These are phyloP conservation scores for Pseudocercospora pini-densiflorae DNA, from an alignment of 2,329 filamentous ascomycete species.

Conservation along the genomic window DNA sequence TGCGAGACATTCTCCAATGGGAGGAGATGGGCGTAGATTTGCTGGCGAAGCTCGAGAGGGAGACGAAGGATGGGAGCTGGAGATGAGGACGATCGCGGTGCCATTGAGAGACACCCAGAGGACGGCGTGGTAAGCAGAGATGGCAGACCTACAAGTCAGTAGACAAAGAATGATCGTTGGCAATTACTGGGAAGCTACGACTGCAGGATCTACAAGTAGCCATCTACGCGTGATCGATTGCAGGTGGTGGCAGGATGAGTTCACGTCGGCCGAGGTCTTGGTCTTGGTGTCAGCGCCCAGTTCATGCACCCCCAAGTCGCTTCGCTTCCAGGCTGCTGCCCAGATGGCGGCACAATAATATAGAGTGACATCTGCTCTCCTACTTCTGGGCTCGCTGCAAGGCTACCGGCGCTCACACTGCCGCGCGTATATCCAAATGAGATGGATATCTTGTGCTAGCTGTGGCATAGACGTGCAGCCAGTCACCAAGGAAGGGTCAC, in stretches of 20 bases:
- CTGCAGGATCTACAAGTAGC: background rate
- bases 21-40: slow-evolving; percentile 48
- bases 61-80: slow-evolving; percentile 39
- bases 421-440: background rate
- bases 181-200: background rate
- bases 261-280: background rate
- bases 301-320: background rate
- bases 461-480: background rate
- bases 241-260: background rate
- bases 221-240: background rate
- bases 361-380: background rate
- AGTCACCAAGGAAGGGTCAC: background rate
- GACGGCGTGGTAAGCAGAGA: background rate
- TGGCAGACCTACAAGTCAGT: background rate
- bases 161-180: background rate
- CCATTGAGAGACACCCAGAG: background rate
- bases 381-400: background rate
- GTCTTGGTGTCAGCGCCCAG: background rate
- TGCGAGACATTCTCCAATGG: slow-evolving; percentile 31
- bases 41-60: slow-evolving; percentile 49
- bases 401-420: background rate
- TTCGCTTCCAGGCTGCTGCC: background rate
- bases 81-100: background rate
- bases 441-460: background rate
- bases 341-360: background rate